Conservation (phyloP, 2,329 filamentous ascomycete species). For the Hypoxylon sp. region DNA sequence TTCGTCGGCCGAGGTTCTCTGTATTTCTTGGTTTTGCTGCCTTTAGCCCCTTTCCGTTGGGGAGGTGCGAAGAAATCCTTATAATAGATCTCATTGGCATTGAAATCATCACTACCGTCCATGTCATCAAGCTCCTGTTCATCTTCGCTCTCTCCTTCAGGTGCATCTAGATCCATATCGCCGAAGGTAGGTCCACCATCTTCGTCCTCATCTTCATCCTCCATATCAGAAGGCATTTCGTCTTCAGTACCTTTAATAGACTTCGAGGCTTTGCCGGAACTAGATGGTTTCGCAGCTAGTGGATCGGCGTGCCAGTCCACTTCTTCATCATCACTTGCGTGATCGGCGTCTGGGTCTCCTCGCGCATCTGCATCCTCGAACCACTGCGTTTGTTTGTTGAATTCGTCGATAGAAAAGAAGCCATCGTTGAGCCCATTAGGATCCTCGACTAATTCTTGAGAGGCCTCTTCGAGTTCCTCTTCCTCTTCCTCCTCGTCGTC, state of each 20-base stretch:
- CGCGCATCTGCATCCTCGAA: conserved; percentile 88
- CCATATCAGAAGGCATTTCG: conserved; percentile 57
- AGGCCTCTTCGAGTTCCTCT: conserved; percentile 63
- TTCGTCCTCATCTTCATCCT: conserved; percentile 75
- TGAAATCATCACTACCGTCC: conserved; percentile 69
- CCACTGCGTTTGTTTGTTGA: conserved; percentile 93
- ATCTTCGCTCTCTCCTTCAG: conserved; percentile 76
- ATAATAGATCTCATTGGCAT: conserved; percentile 92
- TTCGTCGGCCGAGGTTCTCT: conserved; percentile 60
- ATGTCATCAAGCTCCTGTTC: conserved; percentile 68
- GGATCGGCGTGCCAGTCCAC: conserved; percentile 91
- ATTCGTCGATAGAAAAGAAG: conserved; percentile 97
- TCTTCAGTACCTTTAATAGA: conserved; percentile 59
- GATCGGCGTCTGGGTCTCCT: conserved; percentile 81
- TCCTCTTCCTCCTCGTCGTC: conserved; percentile 64
- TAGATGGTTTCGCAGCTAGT: conserved; percentile 59
- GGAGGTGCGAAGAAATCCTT: conserved; percentile 94
- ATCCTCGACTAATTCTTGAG: conserved; percentile 76
- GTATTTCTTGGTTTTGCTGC: conserved; percentile 61
- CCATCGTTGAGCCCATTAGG: conserved; percentile 92
- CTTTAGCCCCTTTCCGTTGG: conserved; percentile 76
- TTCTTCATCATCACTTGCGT: conserved; percentile 85
- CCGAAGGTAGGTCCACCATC: conserved; percentile 88
- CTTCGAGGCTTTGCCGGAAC: conserved; percentile 52
- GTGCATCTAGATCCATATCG: conserved; percentile 80